Evolutionary conservation across 495 filamentous ascomycete species (phyloP), one percentile per base, ranked within the genome.

Genomic region (Hypoxylon cercidicola): DNA sequence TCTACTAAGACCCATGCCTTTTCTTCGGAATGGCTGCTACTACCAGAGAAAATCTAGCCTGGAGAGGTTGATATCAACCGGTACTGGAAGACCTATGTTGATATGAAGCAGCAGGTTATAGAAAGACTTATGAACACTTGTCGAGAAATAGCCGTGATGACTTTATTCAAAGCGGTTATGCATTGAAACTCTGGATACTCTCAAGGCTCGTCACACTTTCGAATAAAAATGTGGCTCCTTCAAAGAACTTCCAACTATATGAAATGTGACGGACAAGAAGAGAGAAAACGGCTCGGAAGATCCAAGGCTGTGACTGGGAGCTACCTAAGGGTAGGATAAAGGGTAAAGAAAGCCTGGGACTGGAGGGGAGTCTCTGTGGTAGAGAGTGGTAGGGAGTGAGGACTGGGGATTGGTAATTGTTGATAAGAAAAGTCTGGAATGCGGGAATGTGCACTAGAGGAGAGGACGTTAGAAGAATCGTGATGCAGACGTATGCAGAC

Each of bases 121-220:
- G 16, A 52, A n/a, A 57, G n/a, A 19, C 23, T 32, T 46, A 35
- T 52, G 34, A 65, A 66, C 51, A 66, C 63, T 66, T 66, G 57
- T 66, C 56, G 41, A 28, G 25, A 48, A 53, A 57, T 43, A 47
- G 23, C 34, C 55, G 28, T 55, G 55, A 52, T 35, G 11, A 19
- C 7, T 43, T 18, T 19, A 13, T n/a, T 43, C 21, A 35, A 30
- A 51, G 54, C 4, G 47, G 18, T 44, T 40, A 16, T 19, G 18
- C 15, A 44, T 45, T 18, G 4, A 52, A 32, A 4, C 9, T 32
- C 34, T 57, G n/a, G 44, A 40, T 58, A 40, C 20, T 66, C 57
- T 66, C 63, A 66, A 66, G 63, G 63, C 63, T 34, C 63, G 57
- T 61, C 56, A 66, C 63, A 66, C 63, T 66, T 66, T 66, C 63